Conservation (phyloP, 805 yeast genomes). For the Ascoidea rubescens region DNA sequence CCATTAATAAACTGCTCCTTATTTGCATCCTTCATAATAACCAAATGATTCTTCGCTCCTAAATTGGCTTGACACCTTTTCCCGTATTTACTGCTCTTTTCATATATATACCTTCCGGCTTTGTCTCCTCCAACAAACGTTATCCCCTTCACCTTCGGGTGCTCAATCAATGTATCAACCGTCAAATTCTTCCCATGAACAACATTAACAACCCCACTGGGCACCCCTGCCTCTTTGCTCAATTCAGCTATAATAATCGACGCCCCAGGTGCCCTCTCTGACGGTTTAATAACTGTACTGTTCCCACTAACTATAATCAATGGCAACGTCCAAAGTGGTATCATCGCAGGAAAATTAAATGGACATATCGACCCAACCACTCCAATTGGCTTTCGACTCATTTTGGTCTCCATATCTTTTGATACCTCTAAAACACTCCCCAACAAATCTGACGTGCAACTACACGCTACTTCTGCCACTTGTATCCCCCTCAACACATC, state of each 20-base stretch:
- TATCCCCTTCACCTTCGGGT: conserved; percentile 62
- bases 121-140: conserved; percentile 72
- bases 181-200: conserved; percentile 66
- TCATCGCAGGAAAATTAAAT: conserved; percentile 79
- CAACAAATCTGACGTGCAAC: conserved; percentile 39
- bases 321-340: conserved; percentile 45
- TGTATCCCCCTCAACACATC: conserved; percentile 66
- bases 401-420: conserved; percentile 62
- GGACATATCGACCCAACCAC: conserved; percentile 70
- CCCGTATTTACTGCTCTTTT: conserved; percentile 50
- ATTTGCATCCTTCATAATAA: conserved; percentile 62
- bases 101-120: conserved; percentile 64
- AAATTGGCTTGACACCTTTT: conserved; percentile 68
- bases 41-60: conserved; percentile 71
- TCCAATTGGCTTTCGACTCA: conserved; percentile 61
- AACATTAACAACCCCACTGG: conserved; percentile 57
- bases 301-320: conserved; percentile 52
- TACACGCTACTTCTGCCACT: conserved; percentile 64
- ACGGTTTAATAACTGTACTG: conserved; percentile 54
- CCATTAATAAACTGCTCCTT: conserved; percentile 49
- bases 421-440: conserved; percentile 57
- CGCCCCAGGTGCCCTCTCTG: conserved; percentile 75
- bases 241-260: conserved; percentile 63
- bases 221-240: conserved; percentile 60
- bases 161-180: conserved; percentile 56